Evolutionary conservation across 805 yeast genomes (phyloP).

Genomic region (Candida quercuum): DNA sequence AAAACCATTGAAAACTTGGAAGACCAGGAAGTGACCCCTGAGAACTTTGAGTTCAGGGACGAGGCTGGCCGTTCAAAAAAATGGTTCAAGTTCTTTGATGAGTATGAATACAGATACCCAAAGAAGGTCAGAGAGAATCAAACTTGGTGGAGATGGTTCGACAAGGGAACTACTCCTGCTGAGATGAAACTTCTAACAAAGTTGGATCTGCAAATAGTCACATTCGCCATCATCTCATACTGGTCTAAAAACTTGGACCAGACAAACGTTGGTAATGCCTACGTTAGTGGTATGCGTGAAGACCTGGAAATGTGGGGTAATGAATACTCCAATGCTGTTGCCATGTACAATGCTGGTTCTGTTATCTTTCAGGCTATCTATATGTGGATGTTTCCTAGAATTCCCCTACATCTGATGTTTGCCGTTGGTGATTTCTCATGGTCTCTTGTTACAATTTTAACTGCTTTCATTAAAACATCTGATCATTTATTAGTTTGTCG

Average conservation of each 20-base stretch:
- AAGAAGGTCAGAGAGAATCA: conserved; percentile 26
- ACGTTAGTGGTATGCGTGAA: conserved; percentile 43
- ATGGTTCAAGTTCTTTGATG: conserved; percentile 46
- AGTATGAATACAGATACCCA: conserved; percentile 52
- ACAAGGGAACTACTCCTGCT: conserved; percentile 40
- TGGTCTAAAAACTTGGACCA: conserved; percentile 51
- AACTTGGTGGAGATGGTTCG: conserved; percentile 54
- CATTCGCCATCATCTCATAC: conserved; percentile 53
- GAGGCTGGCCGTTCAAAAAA: conserved; percentile 27
- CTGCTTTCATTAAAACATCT: conserved; percentile 41
- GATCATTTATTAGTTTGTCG: conserved; percentile 42
- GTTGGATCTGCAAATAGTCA: conserved; percentile 45
- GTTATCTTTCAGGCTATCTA: conserved; percentile 62
- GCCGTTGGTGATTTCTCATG: conserved; percentile 58
- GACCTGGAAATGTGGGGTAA: conserved; percentile 42
- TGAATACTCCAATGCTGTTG: conserved; percentile 56
- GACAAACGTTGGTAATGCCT: conserved; percentile 37
- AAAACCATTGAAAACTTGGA: neutral
- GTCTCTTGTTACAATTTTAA: conserved; percentile 58
- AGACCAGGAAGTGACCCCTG: conserved; percentile 2
- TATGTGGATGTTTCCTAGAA: conserved; percentile 51
- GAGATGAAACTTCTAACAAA: conserved; percentile 39
- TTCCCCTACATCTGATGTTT: conserved; percentile 42
- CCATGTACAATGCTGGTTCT: conserved; percentile 56
- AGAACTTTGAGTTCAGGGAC: conserved; percentile 28